Evolutionary conservation across 2,329 filamentous ascomycete genomes (phyloP).

Genomic region (Chrysoporthe puriensis): DNA sequence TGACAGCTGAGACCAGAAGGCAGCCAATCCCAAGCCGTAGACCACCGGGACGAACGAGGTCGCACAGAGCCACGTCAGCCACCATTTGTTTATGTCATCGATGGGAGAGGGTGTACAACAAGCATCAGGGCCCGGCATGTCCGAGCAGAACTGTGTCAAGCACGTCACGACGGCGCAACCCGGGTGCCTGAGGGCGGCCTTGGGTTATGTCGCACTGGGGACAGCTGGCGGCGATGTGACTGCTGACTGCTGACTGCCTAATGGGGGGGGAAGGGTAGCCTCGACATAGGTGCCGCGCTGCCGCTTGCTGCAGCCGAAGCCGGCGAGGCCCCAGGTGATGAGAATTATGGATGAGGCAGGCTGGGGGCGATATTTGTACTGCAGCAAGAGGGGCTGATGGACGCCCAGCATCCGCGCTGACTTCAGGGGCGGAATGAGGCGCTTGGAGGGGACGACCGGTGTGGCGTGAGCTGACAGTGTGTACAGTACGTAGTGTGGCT

Average conservation of each 20-base stretch:
- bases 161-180: background rate
- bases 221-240: background rate
- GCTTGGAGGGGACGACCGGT: background rate
- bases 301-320: background rate
- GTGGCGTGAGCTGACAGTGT: constrained; percentile 7
- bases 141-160: background rate
- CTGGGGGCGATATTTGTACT: background rate
- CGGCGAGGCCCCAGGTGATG: background rate
- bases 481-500: background rate
- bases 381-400: background rate
- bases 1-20: constrained; percentile 14
- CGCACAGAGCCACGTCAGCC: constrained; percentile 21
- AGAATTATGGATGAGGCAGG: background rate
- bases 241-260: background rate
- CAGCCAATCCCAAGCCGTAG: constrained; percentile 8
- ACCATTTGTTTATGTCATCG: background rate
- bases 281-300: background rate
- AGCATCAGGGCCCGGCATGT: constrained; percentile 1
- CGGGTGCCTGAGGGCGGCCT: background rate
- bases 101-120: constrained; percentile 4
- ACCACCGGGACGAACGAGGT: background rate
- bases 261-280: background rate
- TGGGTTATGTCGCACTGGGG: background rate
- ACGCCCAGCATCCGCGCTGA: constrained; percentile 12
- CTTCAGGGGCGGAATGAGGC: constrained; percentile 15